Conservation (phyloP, 2,329 filamentous ascomycete genomes). For the Botrytis squamosa region DNA sequence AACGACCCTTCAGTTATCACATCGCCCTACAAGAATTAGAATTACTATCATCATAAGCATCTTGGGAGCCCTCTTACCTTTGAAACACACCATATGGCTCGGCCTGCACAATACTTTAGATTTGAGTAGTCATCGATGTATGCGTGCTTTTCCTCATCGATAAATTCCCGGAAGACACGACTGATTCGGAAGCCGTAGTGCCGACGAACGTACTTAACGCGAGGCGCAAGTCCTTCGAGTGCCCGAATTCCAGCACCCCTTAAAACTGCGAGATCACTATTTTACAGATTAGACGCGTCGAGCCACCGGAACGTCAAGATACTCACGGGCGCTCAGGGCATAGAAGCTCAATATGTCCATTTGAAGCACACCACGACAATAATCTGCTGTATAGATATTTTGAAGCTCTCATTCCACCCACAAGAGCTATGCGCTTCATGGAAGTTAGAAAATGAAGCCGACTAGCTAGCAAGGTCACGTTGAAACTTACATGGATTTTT, state of each 20-base stretch:
- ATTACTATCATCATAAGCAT: not conserved
- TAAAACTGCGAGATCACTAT: conserved; percentile 28
- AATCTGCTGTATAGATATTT: conserved; percentile 26
- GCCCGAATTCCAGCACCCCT: conserved; percentile 26
- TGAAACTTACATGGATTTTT: conserved; percentile 26
- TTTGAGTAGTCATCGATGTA: conserved; percentile 2
- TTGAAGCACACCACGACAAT: conserved; percentile 25
- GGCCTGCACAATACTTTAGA: conserved; percentile 13
- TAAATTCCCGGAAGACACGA: conserved; percentile 15
- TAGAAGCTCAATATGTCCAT: conserved; percentile 28
- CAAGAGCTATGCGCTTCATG: conserved; percentile 27
- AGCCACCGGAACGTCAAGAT: not conserved
- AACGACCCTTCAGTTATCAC: conserved; percentile 15
- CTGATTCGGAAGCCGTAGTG: conserved; percentile 22
- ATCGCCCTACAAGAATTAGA: conserved; percentile 16
- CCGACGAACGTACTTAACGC: conserved; percentile 21
- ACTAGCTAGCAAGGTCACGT: not conserved
- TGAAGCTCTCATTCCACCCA: conserved; percentile 28
- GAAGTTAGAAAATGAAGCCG: not conserved
- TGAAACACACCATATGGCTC: conserved; percentile 24
- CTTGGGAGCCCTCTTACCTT: conserved; percentile 17
- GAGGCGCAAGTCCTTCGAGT: conserved; percentile 24
- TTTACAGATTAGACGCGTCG: conserved; percentile 3
- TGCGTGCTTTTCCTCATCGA: conserved; percentile 17
- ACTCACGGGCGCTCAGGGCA: conserved; percentile 26